Conservation (phyloP, 305 asterid genomes). For the Fraxinus platypoda region DNA sequence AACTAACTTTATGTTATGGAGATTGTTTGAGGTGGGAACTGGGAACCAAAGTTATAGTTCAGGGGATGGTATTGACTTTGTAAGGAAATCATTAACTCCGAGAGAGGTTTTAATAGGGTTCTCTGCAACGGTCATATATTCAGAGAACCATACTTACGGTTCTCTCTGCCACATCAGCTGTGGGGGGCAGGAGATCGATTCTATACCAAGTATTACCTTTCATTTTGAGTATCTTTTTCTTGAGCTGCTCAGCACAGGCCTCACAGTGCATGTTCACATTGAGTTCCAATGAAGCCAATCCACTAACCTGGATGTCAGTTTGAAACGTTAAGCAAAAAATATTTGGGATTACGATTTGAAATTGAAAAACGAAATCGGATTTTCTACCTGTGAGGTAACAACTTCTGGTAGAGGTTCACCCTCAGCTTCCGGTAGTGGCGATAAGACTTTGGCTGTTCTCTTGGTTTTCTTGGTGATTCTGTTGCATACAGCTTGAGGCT, state of each 20-base stretch:
- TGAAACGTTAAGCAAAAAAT: not conserved
- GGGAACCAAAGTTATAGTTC: not conserved
- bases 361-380: not conserved
- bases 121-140: too few relatives aligned
- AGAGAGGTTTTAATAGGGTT: not conserved
- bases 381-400: conserved; percentile 73
- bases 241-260: conserved; percentile 85
- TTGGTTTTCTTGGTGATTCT: conserved; percentile 62
- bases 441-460: conserved; percentile 62
- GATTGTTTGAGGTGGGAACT: not conserved
- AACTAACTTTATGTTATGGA: not conserved
- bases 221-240: conserved; percentile 86
- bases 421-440: conserved; percentile 68
- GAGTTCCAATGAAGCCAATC: conserved; percentile 61
- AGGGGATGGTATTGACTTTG: not conserved
- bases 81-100: not conserved
- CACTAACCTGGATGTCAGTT: conserved; percentile 53
- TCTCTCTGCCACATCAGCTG: too few relatives aligned
- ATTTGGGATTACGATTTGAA: not conserved
- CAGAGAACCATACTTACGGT: too few relatives aligned
- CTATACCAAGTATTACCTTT: conserved; percentile 41
- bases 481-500: conserved; percentile 70
- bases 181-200: too few relatives aligned
- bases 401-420: conserved; percentile 81
- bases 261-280: conserved; percentile 90